phyloP scores from a whole-genome alignment of 2,329 filamentous ascomycete species.

The Ustulina deusta region DNA sequence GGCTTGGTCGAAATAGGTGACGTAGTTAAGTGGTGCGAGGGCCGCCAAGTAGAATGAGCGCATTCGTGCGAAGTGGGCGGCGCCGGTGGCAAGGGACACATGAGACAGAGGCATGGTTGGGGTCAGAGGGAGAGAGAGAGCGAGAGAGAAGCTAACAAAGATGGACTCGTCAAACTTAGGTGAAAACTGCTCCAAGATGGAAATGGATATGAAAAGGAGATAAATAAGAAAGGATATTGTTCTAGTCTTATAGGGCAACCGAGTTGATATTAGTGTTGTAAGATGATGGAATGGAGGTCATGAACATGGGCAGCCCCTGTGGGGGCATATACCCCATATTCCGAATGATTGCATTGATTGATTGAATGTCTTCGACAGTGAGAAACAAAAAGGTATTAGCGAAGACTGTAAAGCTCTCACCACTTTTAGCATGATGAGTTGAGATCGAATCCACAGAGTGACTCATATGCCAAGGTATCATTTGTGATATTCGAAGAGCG shows the following conservation, averaged over 20 bases:
- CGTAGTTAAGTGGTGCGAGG: conserved; percentile 39
- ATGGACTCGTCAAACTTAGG: too few species aligned
- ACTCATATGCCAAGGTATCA: background rate
- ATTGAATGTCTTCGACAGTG: background rate
- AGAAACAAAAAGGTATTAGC: background rate
- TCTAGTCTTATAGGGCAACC: background rate
- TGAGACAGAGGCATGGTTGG: conserved; percentile 37
- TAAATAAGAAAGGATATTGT: background rate
- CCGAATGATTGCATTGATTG: background rate
- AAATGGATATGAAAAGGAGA: too few species aligned
- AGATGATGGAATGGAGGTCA: background rate
- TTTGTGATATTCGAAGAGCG: background rate
- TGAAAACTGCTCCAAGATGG: background rate
- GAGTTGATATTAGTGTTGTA: background rate
- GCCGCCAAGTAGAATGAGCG: conserved; percentile 38
- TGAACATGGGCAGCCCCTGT: background rate
- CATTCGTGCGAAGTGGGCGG: conserved; percentile 34
- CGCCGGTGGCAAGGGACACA: conserved; percentile 39
- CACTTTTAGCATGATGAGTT: background rate
- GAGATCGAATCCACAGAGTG: background rate
- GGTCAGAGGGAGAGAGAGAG: background rate
- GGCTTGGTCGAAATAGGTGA: conserved; percentile 34
- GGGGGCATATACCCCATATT: background rate
- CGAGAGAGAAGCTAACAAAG: too few species aligned
- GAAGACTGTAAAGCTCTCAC: background rate